Conservation (phyloP, 139 green algal genomes). For the Micromonas pusilla region DNA sequence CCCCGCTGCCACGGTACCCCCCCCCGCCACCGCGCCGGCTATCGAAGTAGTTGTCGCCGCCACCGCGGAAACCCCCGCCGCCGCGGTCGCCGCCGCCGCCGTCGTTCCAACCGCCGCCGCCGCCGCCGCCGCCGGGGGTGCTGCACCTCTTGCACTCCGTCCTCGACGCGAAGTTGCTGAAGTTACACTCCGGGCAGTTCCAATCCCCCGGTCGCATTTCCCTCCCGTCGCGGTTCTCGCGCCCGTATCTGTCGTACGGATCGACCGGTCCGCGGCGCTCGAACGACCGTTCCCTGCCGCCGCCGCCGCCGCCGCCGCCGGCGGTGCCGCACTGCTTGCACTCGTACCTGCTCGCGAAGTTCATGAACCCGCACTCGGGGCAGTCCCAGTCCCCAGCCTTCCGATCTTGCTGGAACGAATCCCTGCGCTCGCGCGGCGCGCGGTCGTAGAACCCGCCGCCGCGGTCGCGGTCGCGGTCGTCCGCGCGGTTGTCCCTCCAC, state of each 20-base stretch:
- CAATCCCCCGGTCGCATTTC: slow-evolving; percentile 1
- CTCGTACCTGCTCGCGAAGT: slow-evolving; percentile 22
- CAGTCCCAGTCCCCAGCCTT: slow-evolving; percentile 33
- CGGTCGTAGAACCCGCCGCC: neutral
- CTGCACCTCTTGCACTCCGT: neutral
- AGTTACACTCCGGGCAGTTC: neutral
- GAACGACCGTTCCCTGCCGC: neutral
- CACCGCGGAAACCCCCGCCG: neutral
- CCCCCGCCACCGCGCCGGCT: neutral
- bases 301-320: neutral
- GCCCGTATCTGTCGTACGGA: no score
- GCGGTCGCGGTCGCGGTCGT: neutral
- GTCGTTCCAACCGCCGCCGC: neutral
- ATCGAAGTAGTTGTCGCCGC: no score
- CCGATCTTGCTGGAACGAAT: no score
- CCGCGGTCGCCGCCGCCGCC: neutral
- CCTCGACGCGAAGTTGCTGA: slow-evolving; percentile 8
- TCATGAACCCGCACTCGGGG: slow-evolving; percentile 17
- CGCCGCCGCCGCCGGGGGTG: neutral
- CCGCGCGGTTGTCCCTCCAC: neutral
- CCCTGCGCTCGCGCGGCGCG: neutral
- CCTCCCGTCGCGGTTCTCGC: no score
- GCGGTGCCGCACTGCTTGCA: slow-evolving; percentile 17
- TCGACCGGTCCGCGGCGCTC: no score
- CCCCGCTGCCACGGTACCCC: neutral